Percentiles rank a stretch among this genome's conserved stretches.
phyloP scores from a whole-genome alignment of 495 filamentous ascomycete species.

The Staphylotrichum tortipilum region DNA sequence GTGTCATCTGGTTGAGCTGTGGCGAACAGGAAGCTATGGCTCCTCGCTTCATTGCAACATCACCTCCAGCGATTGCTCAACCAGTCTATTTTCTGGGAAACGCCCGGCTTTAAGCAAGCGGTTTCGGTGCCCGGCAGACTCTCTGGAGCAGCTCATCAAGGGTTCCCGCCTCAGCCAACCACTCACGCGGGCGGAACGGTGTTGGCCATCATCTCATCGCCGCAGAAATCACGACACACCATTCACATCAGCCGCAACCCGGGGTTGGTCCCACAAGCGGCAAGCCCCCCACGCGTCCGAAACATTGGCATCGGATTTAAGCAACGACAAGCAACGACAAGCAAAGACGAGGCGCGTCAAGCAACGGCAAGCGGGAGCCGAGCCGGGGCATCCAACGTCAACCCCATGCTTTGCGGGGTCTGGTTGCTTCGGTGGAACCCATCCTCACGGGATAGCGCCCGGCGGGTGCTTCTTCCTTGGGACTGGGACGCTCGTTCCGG shows the following conservation, averaged over 20 bases:
- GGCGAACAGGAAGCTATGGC: background rate
- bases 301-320: background rate
- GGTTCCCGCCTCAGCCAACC: background rate
- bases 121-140: no score
- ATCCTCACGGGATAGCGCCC: no score
- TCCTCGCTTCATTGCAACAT: background rate
- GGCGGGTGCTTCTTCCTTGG: no score
- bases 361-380: background rate
- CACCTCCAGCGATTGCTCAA: no score
- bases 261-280: background rate
- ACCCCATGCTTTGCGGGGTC: no score
- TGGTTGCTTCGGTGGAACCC: no score
- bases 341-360: background rate
- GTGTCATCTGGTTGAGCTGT: background rate
- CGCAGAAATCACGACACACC: conserved; percentile 3
- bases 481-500: background rate
- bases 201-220: background rate
- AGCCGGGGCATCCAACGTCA: no score
- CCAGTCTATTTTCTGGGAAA: no score
- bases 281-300: conserved; percentile 3
- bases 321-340: background rate
- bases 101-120: no score
- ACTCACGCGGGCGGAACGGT: background rate
- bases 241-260: background rate
- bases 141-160: background rate